Percentiles rank a stretch among this genome's conserved stretches.
Conservation (phyloP, 352 stramenopile genomes). For the Phytophthora capsici region DNA sequence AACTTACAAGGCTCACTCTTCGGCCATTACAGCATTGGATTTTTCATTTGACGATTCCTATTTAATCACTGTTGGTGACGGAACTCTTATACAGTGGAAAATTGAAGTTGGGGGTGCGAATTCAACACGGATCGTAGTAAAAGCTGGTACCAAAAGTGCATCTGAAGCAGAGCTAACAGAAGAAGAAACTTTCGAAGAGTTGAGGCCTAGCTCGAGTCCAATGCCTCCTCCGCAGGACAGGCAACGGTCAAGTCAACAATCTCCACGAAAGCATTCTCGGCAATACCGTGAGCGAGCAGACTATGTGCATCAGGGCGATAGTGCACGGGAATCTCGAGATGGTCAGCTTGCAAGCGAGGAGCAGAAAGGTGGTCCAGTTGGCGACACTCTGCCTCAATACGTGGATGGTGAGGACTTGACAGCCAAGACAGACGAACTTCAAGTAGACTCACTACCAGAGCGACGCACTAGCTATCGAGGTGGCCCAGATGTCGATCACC, state of each 20-base stretch:
- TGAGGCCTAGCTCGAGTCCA: conserved; percentile 20
- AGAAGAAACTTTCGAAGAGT: conserved; percentile 2
- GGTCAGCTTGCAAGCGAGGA: not conserved
- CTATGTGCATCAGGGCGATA: conserved; percentile 6
- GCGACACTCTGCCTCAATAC: not conserved
- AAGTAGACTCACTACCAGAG: not conserved
- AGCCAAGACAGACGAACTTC: not conserved
- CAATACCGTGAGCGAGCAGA: conserved; percentile 43
- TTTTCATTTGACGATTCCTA: conserved; percentile 60
- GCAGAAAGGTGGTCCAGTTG: not conserved
- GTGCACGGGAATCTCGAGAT: not conserved
- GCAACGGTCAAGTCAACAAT: conserved; percentile 26
- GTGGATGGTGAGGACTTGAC: not conserved
- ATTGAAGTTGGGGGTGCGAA: conserved; percentile 1
- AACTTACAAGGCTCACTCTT: conserved; percentile 54
- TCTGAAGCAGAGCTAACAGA: not conserved
- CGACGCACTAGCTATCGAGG: conserved; percentile 1
- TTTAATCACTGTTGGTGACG: conserved; percentile 63
- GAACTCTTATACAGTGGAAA: conserved; percentile 67
- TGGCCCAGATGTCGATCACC: not conserved
- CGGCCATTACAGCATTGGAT: conserved; percentile 49
- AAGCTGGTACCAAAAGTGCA: conserved; percentile 1
- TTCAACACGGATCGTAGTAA: not conserved
- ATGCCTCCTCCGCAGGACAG: conserved; percentile 17
- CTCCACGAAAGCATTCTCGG: conserved; percentile 39